These are phyloP conservation scores for Draba incana DNA, from an alignment of 345 rosid species.

Conservation along the genomic window DNA sequence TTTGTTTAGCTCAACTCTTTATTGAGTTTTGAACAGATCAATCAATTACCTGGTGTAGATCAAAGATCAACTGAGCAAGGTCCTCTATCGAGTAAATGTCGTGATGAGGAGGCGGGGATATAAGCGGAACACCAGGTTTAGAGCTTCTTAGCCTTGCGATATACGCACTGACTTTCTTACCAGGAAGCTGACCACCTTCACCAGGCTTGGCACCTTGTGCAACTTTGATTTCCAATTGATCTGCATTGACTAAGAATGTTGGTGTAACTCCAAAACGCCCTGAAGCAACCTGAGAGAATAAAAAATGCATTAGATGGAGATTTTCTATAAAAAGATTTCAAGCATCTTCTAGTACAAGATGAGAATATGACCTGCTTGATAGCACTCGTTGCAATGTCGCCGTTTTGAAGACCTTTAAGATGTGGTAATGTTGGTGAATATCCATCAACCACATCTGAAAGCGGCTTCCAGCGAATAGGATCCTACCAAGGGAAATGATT, in stretches of 20 bases:
- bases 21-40: conserved; percentile 20
- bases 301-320: conserved; percentile 20
- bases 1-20: conserved; percentile 3
- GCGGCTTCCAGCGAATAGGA: conserved; percentile 98
- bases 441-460: conserved; percentile 93
- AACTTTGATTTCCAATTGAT: conserved; percentile 93
- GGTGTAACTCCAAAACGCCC: conserved; percentile 99
- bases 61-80: conserved; percentile 96
- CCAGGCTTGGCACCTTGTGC: conserved; percentile 99
- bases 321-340: too few relatives aligned
- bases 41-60: conserved; percentile 90
- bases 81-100: conserved; percentile 98
- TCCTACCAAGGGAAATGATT: conserved; percentile 51
- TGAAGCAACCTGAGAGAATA: conserved; percentile 84
- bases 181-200: conserved; percentile 98
- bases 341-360: too few relatives aligned
- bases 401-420: conserved; percentile 99
- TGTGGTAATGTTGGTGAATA: conserved; percentile 96
- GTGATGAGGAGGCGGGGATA: conserved; percentile 98
- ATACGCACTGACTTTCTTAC: conserved; percentile 98
- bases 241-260: conserved; percentile 94
- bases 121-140: conserved; percentile 99
- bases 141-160: conserved; percentile 95
- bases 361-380: conserved; percentile 99
- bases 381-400: conserved; percentile 99